Evolutionary conservation across 441 rosid species (phyloP).

Genomic region (Theobroma grandiflorum): DNA sequence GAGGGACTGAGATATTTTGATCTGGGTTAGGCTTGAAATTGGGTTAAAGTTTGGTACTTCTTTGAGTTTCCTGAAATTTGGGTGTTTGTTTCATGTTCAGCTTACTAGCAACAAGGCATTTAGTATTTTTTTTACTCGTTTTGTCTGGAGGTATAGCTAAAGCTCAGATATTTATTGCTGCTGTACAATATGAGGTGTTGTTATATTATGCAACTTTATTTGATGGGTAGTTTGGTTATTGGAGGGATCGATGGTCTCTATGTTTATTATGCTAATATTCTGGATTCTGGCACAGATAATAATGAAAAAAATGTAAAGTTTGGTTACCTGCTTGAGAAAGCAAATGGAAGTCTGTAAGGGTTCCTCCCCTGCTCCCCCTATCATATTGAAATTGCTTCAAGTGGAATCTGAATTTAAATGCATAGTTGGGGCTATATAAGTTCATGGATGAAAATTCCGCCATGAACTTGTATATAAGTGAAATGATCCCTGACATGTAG

Average conservation of each 20-base stretch:
- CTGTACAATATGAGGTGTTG: background rate
- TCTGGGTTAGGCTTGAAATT: slow-evolving; percentile 17
- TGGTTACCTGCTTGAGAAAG: background rate
- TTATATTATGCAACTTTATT: background rate
- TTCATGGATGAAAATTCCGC: background rate
- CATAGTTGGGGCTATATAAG: background rate
- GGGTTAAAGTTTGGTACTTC: background rate
- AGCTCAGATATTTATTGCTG: background rate
- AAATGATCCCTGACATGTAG: background rate
- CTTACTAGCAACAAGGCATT: background rate
- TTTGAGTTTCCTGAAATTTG: background rate
- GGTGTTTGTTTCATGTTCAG: background rate
- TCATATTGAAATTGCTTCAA: background rate
- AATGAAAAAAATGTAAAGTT: background rate
- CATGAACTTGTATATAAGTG: background rate
- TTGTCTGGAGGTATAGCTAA: background rate
- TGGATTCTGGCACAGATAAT: background rate
- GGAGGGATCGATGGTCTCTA: background rate
- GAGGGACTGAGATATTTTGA: background rate
- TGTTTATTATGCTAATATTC: background rate
- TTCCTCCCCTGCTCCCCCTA: background rate
- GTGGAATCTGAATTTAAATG: background rate
- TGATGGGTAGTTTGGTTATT: background rate
- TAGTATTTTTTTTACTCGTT: background rate
- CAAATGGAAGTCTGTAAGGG: background rate